Percentiles rank a stretch among this genome's conserved stretches.
Evolutionary conservation across 768 basidiomycete species (phyloP).

Genomic region (Saitozyma podzolica): DNA sequence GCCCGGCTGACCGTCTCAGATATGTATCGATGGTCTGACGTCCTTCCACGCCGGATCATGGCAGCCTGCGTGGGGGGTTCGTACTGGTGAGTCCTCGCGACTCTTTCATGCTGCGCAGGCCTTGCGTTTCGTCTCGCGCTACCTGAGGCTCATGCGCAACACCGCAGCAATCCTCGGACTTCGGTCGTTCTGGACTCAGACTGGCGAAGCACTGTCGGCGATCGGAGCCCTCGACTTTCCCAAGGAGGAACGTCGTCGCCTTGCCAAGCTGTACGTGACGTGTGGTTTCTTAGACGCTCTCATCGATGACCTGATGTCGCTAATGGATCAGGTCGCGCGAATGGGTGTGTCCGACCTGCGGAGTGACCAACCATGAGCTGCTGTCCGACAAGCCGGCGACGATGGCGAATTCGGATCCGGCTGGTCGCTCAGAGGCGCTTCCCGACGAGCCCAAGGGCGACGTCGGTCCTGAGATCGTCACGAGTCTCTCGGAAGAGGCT

Average conservation of each 20-base stretch:
- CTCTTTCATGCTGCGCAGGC: neutral
- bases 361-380: constrained; percentile 22
- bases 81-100: constrained; percentile 62
- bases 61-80: constrained; percentile 98
- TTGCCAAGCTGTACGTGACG: constrained; percentile 43
- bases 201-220: constrained; percentile 40
- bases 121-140: neutral
- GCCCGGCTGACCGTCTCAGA: constrained; percentile 21
- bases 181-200: constrained; percentile 52
- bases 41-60: constrained; percentile 86
- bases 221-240: constrained; percentile 49
- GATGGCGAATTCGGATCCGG: too few species aligned
- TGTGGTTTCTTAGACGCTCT: neutral
- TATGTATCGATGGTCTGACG: constrained; percentile 52
- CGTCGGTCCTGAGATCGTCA: too few species aligned
- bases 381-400: neutral
- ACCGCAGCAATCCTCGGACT: constrained; percentile 50
- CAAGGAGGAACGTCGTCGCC: constrained; percentile 45
- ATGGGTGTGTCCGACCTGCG: constrained; percentile 46
- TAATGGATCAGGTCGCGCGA: constrained; percentile 31
- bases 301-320: neutral
- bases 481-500: too few species aligned
- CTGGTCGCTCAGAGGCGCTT: too few species aligned
- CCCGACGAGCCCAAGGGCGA: too few species aligned
- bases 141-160: constrained; percentile 4